Conservation (phyloP, 176 grass and related monocot genomes). For the Rhynchospora breviuscula region DNA sequence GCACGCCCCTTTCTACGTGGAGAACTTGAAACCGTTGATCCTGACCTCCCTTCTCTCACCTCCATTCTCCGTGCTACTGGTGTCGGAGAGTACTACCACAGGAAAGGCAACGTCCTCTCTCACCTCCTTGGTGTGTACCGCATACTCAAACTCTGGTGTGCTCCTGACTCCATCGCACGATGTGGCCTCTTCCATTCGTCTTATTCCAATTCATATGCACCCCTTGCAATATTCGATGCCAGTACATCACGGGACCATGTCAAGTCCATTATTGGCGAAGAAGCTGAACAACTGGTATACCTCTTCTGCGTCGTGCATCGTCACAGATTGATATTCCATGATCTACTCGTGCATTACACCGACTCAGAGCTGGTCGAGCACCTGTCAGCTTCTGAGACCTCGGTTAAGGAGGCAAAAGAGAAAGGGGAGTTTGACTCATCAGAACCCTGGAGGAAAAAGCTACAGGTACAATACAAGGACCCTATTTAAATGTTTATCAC, state of each 20-base stretch:
- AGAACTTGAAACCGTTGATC: conserved; percentile 43
- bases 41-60: conserved; percentile 36
- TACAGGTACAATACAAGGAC: conserved; percentile 26
- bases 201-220: conserved; percentile 61
- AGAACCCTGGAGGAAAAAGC: conserved; percentile 46
- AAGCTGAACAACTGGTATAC: conserved; percentile 48
- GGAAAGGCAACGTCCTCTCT: conserved; percentile 46
- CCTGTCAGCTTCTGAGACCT: conserved; percentile 35
- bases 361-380: conserved; percentile 40
- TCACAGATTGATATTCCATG: conserved; percentile 44
- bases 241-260: conserved; percentile 33
- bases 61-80: conserved; percentile 38
- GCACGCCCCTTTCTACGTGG: conserved; percentile 49
- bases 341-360: conserved; percentile 43
- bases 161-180: conserved; percentile 29
- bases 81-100: conserved; percentile 65
- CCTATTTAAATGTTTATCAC: neutral
- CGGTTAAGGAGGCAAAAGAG: conserved; percentile 30
- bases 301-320: conserved; percentile 49
- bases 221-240: conserved; percentile 52
- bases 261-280: conserved; percentile 29
- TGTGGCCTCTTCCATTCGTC: conserved; percentile 64
- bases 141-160: conserved; percentile 43
- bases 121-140: conserved; percentile 48
- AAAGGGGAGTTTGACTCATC: conserved; percentile 6